Percentiles rank a stretch among this genome's conserved stretches.
These are phyloP conservation scores for Aspergillus niger DNA, from an alignment of 2,329 filamentous ascomycete genomes.

Conservation along the genomic window DNA sequence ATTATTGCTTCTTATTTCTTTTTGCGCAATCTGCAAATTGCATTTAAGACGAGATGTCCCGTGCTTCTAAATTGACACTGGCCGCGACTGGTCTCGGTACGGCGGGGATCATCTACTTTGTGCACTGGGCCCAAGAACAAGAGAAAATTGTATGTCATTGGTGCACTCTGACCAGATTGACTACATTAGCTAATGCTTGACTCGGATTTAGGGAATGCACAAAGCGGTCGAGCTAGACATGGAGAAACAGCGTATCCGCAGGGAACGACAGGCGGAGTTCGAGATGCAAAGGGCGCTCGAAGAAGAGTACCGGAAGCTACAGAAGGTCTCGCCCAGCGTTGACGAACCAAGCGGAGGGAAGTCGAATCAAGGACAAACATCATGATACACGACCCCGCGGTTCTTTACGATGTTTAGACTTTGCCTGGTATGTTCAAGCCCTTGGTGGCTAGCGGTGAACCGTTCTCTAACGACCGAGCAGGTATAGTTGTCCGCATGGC, in stretches of 20 bases:
- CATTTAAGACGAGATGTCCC: conserved; percentile 68
- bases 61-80: conserved; percentile 83
- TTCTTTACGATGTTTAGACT: background rate
- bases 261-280: conserved; percentile 90
- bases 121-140: conserved; percentile 83
- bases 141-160: conserved; percentile 73
- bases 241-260: conserved; percentile 88
- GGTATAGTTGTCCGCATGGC: background rate
- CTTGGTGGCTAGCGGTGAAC: background rate
- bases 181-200: conserved; percentile 12
- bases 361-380: conserved; percentile 22
- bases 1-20: background rate
- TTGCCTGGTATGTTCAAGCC: background rate
- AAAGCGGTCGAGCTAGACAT: conserved; percentile 90
- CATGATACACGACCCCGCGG: conserved; percentile 19
- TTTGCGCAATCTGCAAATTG: background rate
- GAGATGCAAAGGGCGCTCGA: conserved; percentile 86
- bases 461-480: background rate
- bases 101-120: conserved; percentile 74
- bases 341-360: conserved; percentile 24
- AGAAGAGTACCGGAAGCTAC: conserved; percentile 84
- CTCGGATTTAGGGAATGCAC: conserved; percentile 74
- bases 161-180: background rate
- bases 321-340: conserved; percentile 67
- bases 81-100: conserved; percentile 75